phyloP scores from a whole-genome alignment of 2,329 filamentous ascomycete species.

The Ophiostoma tasmaniense region DNA sequence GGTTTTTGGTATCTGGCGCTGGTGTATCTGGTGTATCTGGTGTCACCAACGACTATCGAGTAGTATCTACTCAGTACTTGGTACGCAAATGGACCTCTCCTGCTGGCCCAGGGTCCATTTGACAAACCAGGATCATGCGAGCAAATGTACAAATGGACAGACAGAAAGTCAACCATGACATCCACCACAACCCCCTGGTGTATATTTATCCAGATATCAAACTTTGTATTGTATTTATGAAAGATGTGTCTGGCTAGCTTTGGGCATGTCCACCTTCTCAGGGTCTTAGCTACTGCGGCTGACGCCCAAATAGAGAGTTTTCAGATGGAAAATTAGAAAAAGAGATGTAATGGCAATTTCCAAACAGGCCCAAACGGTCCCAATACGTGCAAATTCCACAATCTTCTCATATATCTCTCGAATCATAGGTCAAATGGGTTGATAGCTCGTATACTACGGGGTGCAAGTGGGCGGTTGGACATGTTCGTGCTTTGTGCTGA shows the following conservation, averaged over 20 bases:
- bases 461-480: neutral
- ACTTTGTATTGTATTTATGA: neutral
- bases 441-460: neutral
- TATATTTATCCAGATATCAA: neutral
- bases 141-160: neutral
- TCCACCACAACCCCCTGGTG: neutral
- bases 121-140: neutral
- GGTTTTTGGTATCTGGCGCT: neutral
- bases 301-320: neutral
- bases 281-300: neutral
- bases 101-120: neutral
- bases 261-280: neutral
- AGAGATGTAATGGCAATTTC: too few relatives aligned
- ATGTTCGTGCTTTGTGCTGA: neutral
- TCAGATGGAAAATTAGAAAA: neutral
- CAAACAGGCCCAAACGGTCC: too few relatives aligned
- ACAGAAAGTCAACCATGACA: neutral
- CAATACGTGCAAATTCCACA: neutral
- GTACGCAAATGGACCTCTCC: neutral
- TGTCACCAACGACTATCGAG: neutral
- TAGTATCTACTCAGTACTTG: neutral
- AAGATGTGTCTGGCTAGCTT: too few relatives aligned
- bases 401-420: neutral
- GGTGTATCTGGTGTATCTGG: neutral
- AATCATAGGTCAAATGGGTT: neutral